Percentiles rank a stretch among this genome's conserved stretches.
phyloP scores from a whole-genome alignment of 192 early-diverging fungal species.

The Mortierella alpina region DNA sequence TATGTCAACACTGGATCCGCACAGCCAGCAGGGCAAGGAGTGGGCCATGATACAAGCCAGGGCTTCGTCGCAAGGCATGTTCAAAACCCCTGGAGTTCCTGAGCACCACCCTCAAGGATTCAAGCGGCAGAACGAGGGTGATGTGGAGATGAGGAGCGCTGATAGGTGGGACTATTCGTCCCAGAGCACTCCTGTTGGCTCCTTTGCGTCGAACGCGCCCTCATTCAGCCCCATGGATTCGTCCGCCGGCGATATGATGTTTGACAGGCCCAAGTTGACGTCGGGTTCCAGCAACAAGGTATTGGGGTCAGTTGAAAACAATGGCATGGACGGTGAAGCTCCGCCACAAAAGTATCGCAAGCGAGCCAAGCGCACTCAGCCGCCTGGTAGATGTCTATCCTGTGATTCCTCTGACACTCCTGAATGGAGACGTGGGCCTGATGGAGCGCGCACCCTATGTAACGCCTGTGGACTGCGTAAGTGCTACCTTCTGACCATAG shows the following conservation, averaged over 20 bases:
- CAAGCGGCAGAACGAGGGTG: too few relatives aligned
- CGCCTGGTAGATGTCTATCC: conserved; percentile 76
- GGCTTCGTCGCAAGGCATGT: too few relatives aligned
- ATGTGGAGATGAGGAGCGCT: too few relatives aligned
- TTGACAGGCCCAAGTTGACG: not conserved
- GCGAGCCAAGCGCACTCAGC: conserved; percentile 65
- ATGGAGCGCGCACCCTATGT: conserved; percentile 91
- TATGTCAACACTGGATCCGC: conserved; percentile 1
- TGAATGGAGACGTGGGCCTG: conserved; percentile 94
- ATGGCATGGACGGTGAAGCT: not conserved
- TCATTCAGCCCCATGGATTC: too few relatives aligned
- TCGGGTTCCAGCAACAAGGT: not conserved
- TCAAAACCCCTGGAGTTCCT: too few relatives aligned
- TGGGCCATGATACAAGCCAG: not conserved
- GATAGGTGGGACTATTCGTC: too few relatives aligned
- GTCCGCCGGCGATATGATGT: not conserved
- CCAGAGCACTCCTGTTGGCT: too few relatives aligned
- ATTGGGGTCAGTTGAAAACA: not conserved
- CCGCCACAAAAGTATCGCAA: conserved; percentile 45
- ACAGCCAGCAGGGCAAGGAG: not conserved
- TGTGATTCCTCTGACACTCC: conserved; percentile 91
- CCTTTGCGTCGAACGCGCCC: too few relatives aligned
- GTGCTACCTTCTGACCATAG: conserved; percentile 23
- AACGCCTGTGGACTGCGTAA: conserved; percentile 94
- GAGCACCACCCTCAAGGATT: too few relatives aligned